phyloP scores from a whole-genome alignment of 1,284 basidiomycete genomes.

The Anthracocystis panici-leucophaei region DNA sequence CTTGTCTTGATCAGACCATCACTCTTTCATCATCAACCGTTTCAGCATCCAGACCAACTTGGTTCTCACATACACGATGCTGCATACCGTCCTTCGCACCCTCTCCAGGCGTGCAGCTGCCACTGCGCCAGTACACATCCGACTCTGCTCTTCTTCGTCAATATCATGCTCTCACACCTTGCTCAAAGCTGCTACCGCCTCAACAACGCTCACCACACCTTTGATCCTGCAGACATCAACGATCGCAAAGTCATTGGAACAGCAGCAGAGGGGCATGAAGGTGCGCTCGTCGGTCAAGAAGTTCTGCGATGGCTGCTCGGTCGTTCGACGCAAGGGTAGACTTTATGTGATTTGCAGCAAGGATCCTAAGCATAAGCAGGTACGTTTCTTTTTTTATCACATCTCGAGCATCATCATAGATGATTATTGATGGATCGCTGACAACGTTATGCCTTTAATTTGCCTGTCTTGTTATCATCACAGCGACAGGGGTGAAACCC shows the following conservation, averaged over 20 bases:
- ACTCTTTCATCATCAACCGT: constrained; percentile 2
- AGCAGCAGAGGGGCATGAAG: constrained; percentile 83
- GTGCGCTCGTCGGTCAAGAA: constrained; percentile 91
- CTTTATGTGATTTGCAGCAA: constrained; percentile 93
- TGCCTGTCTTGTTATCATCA: neutral
- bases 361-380: constrained; percentile 98
- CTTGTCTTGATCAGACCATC: constrained; percentile 10
- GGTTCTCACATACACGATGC: constrained; percentile 12
- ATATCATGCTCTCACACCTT: constrained; percentile 19
- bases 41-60: neutral
- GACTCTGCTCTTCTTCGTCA: constrained; percentile 39
- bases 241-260: constrained; percentile 11
- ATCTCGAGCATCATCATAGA: too few species aligned
- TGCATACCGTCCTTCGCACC: constrained; percentile 17
- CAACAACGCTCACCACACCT: constrained; percentile 6
- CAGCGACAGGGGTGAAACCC: constrained; percentile 16
- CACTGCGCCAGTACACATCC: constrained; percentile 12
- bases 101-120: constrained; percentile 21
- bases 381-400: constrained; percentile 71
- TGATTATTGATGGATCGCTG: neutral
- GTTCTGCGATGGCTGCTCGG: constrained; percentile 70
- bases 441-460: neutral
- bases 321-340: constrained; percentile 80
- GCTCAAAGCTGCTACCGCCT: constrained; percentile 13
- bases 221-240: neutral